These are phyloP conservation scores for Aureobasidium melanogenum DNA, from an alignment of 2,329 filamentous ascomycete genomes.

Conservation along the genomic window DNA sequence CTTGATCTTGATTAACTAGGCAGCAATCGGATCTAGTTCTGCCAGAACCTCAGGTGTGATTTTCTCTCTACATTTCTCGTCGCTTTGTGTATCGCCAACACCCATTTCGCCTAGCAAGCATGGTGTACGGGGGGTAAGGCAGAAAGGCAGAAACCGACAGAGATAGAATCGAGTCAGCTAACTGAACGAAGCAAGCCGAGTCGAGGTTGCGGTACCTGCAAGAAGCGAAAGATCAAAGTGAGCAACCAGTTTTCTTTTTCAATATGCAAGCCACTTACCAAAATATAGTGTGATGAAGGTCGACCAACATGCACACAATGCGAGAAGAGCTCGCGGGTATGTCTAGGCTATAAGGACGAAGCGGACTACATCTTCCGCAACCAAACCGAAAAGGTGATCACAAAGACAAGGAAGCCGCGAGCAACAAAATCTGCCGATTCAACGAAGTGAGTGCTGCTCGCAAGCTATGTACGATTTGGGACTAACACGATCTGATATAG, in stretches of 20 bases:
- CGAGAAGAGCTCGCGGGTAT: slow-evolving; percentile 53
- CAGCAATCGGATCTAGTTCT: neutral
- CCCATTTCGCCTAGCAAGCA: neutral
- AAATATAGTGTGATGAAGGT: slow-evolving; percentile 55
- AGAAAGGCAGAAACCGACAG: neutral
- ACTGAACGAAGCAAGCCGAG: slow-evolving; percentile 20
- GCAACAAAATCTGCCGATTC: neutral
- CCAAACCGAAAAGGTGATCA: slow-evolving; percentile 50
- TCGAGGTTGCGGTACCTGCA: slow-evolving; percentile 63
- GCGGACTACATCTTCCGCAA: slow-evolving; percentile 66
- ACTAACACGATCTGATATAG: neutral
- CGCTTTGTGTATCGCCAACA: neutral
- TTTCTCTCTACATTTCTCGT: neutral
- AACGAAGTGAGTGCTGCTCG: neutral
- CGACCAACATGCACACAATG: slow-evolving; percentile 59
- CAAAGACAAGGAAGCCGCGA: slow-evolving; percentile 1
- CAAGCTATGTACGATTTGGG: neutral
- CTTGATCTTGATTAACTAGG: neutral
- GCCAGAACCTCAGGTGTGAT: neutral
- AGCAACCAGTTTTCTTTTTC: neutral
- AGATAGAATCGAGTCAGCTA: neutral
- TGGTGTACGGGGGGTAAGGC: slow-evolving; percentile 10
- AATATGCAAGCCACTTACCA: neutral
- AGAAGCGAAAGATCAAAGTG: slow-evolving; percentile 66
- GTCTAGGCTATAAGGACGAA: slow-evolving; percentile 61